Percentiles rank a stretch among this genome's conserved stretches.
Evolutionary conservation across 1,284 basidiomycete genomes (phyloP).

Genomic region (Ustilago bromivora): DNA sequence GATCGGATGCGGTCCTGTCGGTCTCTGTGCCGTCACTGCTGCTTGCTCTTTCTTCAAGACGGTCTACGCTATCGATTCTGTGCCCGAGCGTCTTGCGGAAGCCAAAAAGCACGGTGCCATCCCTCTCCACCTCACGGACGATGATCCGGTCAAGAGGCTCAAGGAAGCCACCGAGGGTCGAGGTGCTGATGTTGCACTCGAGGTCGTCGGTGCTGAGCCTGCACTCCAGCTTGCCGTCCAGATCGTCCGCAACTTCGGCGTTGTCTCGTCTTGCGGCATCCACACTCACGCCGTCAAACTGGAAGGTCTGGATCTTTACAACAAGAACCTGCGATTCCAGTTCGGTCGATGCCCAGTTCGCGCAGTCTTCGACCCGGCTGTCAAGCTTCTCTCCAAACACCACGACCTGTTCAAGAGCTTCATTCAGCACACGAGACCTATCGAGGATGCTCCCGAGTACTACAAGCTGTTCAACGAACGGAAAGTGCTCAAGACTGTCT

Average conservation of each 20-base stretch:
- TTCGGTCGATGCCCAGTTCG: slow-evolving; percentile 85
- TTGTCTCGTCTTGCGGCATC: slow-evolving; percentile 82
- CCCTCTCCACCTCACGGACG: slow-evolving; percentile 57
- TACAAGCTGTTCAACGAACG: slow-evolving; percentile 64
- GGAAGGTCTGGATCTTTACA: slow-evolving; percentile 75
- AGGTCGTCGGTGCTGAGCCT: slow-evolving; percentile 83
- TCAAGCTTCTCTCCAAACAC: slow-evolving; percentile 59
- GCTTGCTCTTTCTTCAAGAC: slow-evolving; percentile 70
- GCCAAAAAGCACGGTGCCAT: slow-evolving; percentile 64
- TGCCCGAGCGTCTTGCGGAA: slow-evolving; percentile 67
- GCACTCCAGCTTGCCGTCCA: slow-evolving; percentile 81
- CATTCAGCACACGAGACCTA: slow-evolving; percentile 61
- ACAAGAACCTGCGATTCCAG: slow-evolving; percentile 79
- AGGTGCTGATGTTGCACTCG: slow-evolving; percentile 71
- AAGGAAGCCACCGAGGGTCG: slow-evolving; percentile 65
- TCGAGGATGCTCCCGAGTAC: slow-evolving; percentile 63
- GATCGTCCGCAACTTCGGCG: slow-evolving; percentile 83
- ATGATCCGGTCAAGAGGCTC: slow-evolving; percentile 47
- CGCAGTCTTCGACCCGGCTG: slow-evolving; percentile 60
- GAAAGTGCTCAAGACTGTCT: slow-evolving; percentile 54
- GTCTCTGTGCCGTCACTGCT: slow-evolving; percentile 71
- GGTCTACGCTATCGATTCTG: slow-evolving; percentile 68
- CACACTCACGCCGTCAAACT: slow-evolving; percentile 69
- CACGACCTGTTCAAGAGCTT: slow-evolving; percentile 62
- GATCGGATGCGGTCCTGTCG: slow-evolving; percentile 71